These are phyloP conservation scores for Cryoendolithus antarcticus DNA, from an alignment of 2,329 filamentous ascomycete genomes.

Conservation along the genomic window DNA sequence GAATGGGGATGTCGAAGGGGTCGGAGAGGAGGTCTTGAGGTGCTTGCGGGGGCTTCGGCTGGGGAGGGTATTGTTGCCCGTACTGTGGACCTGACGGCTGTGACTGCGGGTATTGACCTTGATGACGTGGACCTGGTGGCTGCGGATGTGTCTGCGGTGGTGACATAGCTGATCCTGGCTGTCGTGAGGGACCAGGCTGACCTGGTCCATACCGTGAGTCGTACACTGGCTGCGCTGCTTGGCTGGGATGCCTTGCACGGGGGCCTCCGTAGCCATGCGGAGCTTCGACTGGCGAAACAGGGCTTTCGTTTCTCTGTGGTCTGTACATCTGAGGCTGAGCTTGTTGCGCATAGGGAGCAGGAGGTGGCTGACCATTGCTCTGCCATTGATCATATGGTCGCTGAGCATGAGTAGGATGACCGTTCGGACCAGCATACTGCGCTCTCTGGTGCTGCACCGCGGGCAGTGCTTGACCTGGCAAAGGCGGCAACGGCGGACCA, in stretches of 20 bases:
- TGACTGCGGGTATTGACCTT: slow-evolving; percentile 2
- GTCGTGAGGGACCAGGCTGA: too few relatives aligned
- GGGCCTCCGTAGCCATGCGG: neutral
- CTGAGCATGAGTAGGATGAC: too few relatives aligned
- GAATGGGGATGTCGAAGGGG: slow-evolving; percentile 47
- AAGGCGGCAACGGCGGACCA: slow-evolving; percentile 25
- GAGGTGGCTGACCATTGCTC: too few relatives aligned
- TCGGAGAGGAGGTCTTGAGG: slow-evolving; percentile 49
- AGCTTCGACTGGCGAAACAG: slow-evolving; percentile 22
- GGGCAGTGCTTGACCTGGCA: slow-evolving; percentile 15
- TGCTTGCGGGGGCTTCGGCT: slow-evolving; percentile 23
- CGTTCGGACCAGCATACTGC: too few relatives aligned
- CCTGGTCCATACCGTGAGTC: too few relatives aligned
- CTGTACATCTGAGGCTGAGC: too few relatives aligned
- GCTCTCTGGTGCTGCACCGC: neutral
- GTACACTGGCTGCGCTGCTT: too few relatives aligned
- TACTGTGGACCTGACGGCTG: slow-evolving; percentile 6
- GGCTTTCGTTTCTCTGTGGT: slow-evolving; percentile 9
- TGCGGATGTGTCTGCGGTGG: too few relatives aligned
- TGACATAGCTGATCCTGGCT: too few relatives aligned
- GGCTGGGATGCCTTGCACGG: slow-evolving; percentile 5
- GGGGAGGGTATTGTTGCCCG: slow-evolving; percentile 16
- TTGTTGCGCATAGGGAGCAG: too few relatives aligned
- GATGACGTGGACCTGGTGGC: neutral
- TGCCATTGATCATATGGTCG: too few relatives aligned